Conservation (phyloP, 2,329 filamentous ascomycete species). For the Tolypocladium paradoxum region DNA sequence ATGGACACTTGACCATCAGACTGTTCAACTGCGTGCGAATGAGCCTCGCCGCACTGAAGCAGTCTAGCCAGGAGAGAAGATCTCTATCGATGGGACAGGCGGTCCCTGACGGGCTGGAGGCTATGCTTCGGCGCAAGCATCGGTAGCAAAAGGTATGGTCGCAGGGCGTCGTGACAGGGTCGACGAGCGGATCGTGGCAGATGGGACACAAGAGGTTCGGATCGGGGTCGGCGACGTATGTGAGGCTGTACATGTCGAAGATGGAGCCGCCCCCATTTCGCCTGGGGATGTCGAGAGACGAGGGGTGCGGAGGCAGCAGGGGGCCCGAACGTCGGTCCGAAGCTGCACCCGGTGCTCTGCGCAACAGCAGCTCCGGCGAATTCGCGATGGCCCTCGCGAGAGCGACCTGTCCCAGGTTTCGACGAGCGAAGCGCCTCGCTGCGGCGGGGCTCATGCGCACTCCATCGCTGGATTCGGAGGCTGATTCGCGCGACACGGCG, state of each 20-base stretch:
- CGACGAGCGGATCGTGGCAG: constrained; percentile 50
- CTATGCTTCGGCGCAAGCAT: constrained; percentile 37
- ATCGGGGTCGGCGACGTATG: constrained; percentile 32
- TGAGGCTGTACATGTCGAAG: constrained; percentile 35
- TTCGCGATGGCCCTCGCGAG: constrained; percentile 3
- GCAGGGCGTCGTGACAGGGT: constrained; percentile 50
- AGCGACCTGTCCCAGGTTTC: constrained; percentile 16
- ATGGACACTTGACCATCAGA: constrained; percentile 48
- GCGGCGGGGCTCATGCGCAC: constrained; percentile 22
- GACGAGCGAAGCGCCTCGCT: constrained; percentile 23
- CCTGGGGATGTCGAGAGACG: constrained; percentile 27
- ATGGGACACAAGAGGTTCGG: constrained; percentile 41
- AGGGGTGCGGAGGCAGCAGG: constrained; percentile 23
- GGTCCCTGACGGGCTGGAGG: constrained; percentile 26
- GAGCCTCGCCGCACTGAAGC: constrained; percentile 32
- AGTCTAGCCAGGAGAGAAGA: constrained; percentile 25
- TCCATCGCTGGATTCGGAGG: constrained; percentile 25
- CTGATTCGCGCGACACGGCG: constrained; percentile 6
- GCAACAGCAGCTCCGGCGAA: constrained; percentile 5
- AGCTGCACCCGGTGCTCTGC: constrained; percentile 11
- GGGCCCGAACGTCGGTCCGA: constrained; percentile 22
- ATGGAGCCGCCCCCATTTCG: constrained; percentile 25
- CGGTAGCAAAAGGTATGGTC: constrained; percentile 55
- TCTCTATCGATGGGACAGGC: constrained; percentile 50
- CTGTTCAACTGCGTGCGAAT: constrained; percentile 51